phyloP scores from a whole-genome alignment of 805 yeast genomes.

The Myxozyma geophila region DNA sequence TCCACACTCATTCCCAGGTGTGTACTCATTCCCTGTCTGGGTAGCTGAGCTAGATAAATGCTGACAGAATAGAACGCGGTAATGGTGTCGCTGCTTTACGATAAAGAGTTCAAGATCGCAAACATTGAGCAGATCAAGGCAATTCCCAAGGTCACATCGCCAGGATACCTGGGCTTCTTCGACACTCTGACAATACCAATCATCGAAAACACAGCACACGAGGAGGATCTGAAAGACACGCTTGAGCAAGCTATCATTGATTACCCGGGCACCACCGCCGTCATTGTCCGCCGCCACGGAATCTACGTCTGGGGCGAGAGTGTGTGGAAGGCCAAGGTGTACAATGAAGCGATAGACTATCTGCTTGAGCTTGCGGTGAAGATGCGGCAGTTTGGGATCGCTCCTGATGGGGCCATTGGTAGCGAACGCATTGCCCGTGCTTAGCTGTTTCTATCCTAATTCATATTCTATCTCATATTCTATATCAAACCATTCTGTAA shows the following conservation, averaged over 20 bases:
- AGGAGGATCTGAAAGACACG: constrained; percentile 75
- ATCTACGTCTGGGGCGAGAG: constrained; percentile 95
- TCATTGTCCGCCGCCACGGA: constrained; percentile 90
- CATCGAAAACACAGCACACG: constrained; percentile 87
- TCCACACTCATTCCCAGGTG: constrained; percentile 88
- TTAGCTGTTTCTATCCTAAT: background rate
- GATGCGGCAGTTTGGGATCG: constrained; percentile 73
- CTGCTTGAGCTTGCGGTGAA: constrained; percentile 81
- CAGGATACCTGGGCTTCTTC: constrained; percentile 70
- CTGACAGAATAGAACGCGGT: constrained; percentile 60
- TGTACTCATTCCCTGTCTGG: background rate
- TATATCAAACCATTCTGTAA: background rate
- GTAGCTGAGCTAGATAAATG: background rate
- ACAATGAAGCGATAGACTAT: constrained; percentile 92
- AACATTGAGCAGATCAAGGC: constrained; percentile 94
- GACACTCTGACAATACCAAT: constrained; percentile 86
- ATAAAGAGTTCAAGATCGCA: constrained; percentile 71
- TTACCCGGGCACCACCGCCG: constrained; percentile 82
- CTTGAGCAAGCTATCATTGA: constrained; percentile 65
- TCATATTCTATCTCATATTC: too few species aligned
- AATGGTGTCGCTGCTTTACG: constrained; percentile 71
- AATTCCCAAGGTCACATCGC: constrained; percentile 62
- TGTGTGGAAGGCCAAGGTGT: constrained; percentile 90
- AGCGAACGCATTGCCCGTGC: constrained; percentile 30
- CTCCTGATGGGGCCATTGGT: constrained; percentile 41